Conservation (phyloP, 805 yeast genomes). For the Metschnikowia lunata region DNA sequence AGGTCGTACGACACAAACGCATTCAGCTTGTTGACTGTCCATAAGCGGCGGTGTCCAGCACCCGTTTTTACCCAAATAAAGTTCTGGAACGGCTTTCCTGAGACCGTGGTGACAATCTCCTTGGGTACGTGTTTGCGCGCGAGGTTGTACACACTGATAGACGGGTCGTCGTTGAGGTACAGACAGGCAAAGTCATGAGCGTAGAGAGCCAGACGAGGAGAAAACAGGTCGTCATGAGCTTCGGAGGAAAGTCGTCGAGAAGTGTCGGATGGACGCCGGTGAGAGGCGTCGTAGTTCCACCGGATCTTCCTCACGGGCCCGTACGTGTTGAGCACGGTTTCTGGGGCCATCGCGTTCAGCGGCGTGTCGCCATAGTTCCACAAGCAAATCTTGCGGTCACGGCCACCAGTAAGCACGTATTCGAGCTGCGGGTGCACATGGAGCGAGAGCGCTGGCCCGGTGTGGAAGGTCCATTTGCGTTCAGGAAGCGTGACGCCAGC, state of each 20-base stretch:
- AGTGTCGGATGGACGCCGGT: neutral
- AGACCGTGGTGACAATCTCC: slow-evolving; percentile 54
- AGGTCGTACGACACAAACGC: slow-evolving; percentile 34
- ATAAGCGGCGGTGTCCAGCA: slow-evolving; percentile 22
- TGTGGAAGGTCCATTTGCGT: slow-evolving; percentile 76
- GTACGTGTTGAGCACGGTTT: slow-evolving; percentile 65
- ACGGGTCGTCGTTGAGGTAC: slow-evolving; percentile 68
- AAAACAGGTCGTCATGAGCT: slow-evolving; percentile 16
- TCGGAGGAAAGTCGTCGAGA: neutral
- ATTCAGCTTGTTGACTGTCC: slow-evolving; percentile 41
- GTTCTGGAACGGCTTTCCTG: slow-evolving; percentile 38
- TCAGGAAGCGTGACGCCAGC: slow-evolving; percentile 45
- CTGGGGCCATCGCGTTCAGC: slow-evolving; percentile 45
- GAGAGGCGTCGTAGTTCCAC: slow-evolving; percentile 42
- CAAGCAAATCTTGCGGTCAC: slow-evolving; percentile 77
- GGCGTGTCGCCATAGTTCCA: slow-evolving; percentile 50
- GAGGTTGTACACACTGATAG: slow-evolving; percentile 65
- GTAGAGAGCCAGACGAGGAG: slow-evolving; percentile 27
- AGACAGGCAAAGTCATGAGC: slow-evolving; percentile 71
- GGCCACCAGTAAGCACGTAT: slow-evolving; percentile 84
- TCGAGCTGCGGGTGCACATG: slow-evolving; percentile 87
- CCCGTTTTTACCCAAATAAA: slow-evolving; percentile 38
- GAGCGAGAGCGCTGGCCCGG: slow-evolving; percentile 83
- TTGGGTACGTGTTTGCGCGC: slow-evolving; percentile 70
- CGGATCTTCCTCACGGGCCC: slow-evolving; percentile 74